Evolutionary conservation across 2,329 filamentous ascomycete genomes (phyloP).

Genomic region (Pseudogymnoascus verrucosus): DNA sequence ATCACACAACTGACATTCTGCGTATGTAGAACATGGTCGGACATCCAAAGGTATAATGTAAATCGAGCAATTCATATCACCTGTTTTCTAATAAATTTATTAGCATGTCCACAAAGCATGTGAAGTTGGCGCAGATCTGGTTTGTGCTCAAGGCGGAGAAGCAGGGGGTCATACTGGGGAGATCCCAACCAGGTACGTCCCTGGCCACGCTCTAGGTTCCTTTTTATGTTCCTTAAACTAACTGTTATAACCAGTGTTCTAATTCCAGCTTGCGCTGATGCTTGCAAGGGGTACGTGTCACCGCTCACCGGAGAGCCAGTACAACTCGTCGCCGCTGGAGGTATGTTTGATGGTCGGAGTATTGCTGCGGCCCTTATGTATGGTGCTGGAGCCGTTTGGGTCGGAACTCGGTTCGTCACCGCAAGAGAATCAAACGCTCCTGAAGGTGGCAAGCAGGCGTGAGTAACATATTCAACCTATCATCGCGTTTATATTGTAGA

Average conservation of each 20-base stretch:
- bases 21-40: constrained; percentile 72
- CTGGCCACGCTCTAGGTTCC: neutral
- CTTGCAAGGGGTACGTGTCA: constrained; percentile 72
- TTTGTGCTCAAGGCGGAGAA: constrained; percentile 97
- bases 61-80: neutral
- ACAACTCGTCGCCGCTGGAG: constrained; percentile 86
- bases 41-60: constrained; percentile 64
- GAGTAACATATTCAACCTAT: neutral
- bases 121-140: constrained; percentile 85
- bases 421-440: constrained; percentile 91
- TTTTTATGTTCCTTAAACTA: neutral
- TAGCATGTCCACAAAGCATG: constrained; percentile 98
- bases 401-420: constrained; percentile 92
- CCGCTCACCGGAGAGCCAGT: constrained; percentile 81
- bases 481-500: neutral
- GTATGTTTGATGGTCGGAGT: constrained; percentile 86
- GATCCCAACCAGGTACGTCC: constrained; percentile 61
- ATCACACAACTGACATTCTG: neutral
- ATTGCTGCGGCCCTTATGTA: constrained; percentile 87
- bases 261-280: constrained; percentile 83
- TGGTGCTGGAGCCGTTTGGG: constrained; percentile 88
- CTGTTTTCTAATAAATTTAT: neutral
- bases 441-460: constrained; percentile 89
- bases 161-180: constrained; percentile 95
- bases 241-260: constrained; percentile 58